Evolutionary conservation across 2,329 filamentous ascomycete genomes (phyloP), one percentile per base, ranked within the genome.

Genomic region (Pseudogymnoascus sp.): DNA sequence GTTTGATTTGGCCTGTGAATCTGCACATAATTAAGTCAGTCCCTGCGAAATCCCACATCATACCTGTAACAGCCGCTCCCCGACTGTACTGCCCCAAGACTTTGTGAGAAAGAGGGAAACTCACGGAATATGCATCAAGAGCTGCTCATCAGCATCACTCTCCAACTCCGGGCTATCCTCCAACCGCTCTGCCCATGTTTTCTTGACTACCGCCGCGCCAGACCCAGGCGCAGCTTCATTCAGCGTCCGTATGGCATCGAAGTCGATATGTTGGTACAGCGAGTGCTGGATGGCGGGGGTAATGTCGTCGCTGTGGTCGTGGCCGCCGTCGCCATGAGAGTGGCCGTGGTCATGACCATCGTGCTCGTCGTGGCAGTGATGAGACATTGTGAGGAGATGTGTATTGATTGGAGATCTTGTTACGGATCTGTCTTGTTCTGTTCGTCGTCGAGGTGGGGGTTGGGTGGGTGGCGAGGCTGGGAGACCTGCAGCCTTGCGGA

Each of bases 231-330:
- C 73, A 9, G 84, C 79, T 76, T 97, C 94, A 73, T 99, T 99
- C 60, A 97, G 77, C 0, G 93, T 94, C 37, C 79, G 84, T 64
- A 99, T 86, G 28, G 86, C 82, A 75, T 90, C 87, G 75, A 97
- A 97, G 73, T 92, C 85, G 74, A 99, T 91, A 72, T 96, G 89
- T 65, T 90, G 85, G 78, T 97, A 97, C 35, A 99, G 85, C 41
- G 91, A 91, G 68, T 87, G 88, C 74, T 97, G 93, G 14, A 97
- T 80, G 1, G 92, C 93, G 0, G 94, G 94, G 1, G 90, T 92
- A 69, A 96, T 84, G 77, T 97, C 93, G 77, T 97, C 90, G 54
- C 84, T 87, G 76, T 97, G 93, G 74, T 96, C 91, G 73, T 97
- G 91, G 65, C 79, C 76, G 73, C 95, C 91, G 73, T 96, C 91